Evolutionary conservation across 2,329 filamentous ascomycete species (phyloP).

Genomic region (Talaromyces islandicus): DNA sequence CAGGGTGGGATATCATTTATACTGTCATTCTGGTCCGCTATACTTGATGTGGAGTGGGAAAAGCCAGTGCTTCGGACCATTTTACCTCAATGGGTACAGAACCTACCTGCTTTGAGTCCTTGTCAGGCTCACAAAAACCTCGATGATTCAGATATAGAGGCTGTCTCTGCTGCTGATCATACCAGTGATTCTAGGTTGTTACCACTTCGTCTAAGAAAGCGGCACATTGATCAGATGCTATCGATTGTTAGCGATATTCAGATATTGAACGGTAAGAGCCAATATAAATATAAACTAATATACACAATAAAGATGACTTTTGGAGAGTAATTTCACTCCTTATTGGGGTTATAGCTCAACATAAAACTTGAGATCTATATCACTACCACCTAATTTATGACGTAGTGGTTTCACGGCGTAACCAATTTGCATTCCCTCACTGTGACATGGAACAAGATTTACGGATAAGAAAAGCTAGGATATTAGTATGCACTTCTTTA

Average conservation of each 20-base stretch:
- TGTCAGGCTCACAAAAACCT: too few relatives aligned
- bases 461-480: neutral
- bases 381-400: slow-evolving; percentile 2
- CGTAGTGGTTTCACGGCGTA: neutral
- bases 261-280: neutral
- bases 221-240: neutral
- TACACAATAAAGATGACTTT: neutral
- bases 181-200: neutral
- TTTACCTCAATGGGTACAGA: too few relatives aligned
- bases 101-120: too few relatives aligned
- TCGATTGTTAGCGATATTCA: neutral
- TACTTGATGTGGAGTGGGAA: neutral
- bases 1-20: neutral
- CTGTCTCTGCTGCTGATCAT: neutral
- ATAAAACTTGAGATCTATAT: neutral
- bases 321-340: neutral
- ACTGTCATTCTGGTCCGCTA: neutral
- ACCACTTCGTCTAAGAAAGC: neutral
- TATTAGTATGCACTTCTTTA: neutral
- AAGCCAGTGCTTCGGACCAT: too few relatives aligned
- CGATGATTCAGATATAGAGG: too few relatives aligned
- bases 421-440: too few relatives aligned
- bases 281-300: too few relatives aligned
- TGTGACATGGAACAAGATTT: neutral
- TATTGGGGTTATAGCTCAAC: neutral